Evolutionary conservation across 495 filamentous ascomycete genomes (phyloP), one percentile per base, ranked within the genome.

Genomic region (Aspergillus nidulans): DNA sequence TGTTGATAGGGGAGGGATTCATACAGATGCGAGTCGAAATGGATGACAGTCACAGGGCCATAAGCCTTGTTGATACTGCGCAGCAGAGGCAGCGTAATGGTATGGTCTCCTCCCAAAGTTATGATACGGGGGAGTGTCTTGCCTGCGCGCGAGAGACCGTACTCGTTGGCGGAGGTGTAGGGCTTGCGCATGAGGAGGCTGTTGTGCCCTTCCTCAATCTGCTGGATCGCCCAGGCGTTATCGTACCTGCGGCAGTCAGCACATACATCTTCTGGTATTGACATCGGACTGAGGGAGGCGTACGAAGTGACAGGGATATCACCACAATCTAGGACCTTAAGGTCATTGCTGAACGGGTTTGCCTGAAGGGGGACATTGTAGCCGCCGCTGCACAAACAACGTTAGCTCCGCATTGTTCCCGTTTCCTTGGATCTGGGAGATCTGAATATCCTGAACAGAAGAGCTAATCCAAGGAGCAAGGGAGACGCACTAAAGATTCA

Each of bases 311-410:
- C 18, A 23, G 84, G 84, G 39, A 89, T 85, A 66, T 91, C 87
- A 38, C 87, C 88, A 60, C 88, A 92, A 67, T 92, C 88, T 4
- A 91, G 66, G 15, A 92, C 73, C 15, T 69, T 82, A 47, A 87
- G 77, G 67, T 85, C 88, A 53, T 77, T 80, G 42, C 75, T 77
- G 65, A 89, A 86, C 0, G 84, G 82, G 59, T 88, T 86, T 19
- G 77, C 70, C 21, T 77, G 57, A 55, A 82, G 72, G 47, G 82
- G 77, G 15, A 85, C 81, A 60, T 85, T 85, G 69, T 85, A 85
- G 24, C 82, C 82, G 34, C 82, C 81, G 57, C 82, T 84, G 62
- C 75, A 81, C 13, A 67, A 49, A 15, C 19, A 38, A 34, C 24
- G 38, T 62, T 53, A 42, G 49, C 32, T 51, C 38, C 25, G 20